Base-by-base conservation (phyloP, 768 basidiomycete species). In the Lentinula lateritia region DNA sequence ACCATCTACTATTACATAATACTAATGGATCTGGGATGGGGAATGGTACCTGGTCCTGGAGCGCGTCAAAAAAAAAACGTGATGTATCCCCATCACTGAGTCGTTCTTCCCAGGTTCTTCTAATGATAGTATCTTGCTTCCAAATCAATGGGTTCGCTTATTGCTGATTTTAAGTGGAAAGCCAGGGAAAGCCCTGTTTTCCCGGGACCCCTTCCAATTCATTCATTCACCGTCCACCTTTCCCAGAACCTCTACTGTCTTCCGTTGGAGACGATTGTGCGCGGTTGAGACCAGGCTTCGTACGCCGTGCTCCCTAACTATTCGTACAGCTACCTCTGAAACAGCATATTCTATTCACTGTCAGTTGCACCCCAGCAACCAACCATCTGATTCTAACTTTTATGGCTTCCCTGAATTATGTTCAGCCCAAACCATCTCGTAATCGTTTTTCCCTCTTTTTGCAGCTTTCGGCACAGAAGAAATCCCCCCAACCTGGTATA, bases 401-500 rank as follows among this genome's bases (percentile, higher is more conserved):
- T 50, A 50, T 59, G 58, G 43, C 58, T 18, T 43, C 58, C 43
- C 48, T 50, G 32, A 60, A 61, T 61, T 42, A 61, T 57, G 42
- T 48, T 41, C 32, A 45, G 28, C 41, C 42, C 18, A 57, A 61
- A 48, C 12, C 56, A 35, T 50, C 50, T 38, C 54, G 61, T 57
- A 62, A 58, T 48, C 65, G 68, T 3, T 63, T 69, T 56, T 71
- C 70, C 32, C 65, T 66, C 32, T 67, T 69, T 38, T 60, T 71
- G 16, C 66, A 66, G 35, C 65, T 69, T 35, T 64, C 68, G 18
- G 64, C 67, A 61, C 23, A 36, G 36, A 57, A 35, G 57, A 48
- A 58, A 43, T 43, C 41, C 16, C 43, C 55, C n/a, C 55, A 45
- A 13, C 50, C 43, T 20, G 36, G 38, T 48, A 56, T 46, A 23